phyloP scores from a whole-genome alignment of 352 stramenopile species.

The Blastocystis sp. region DNA sequence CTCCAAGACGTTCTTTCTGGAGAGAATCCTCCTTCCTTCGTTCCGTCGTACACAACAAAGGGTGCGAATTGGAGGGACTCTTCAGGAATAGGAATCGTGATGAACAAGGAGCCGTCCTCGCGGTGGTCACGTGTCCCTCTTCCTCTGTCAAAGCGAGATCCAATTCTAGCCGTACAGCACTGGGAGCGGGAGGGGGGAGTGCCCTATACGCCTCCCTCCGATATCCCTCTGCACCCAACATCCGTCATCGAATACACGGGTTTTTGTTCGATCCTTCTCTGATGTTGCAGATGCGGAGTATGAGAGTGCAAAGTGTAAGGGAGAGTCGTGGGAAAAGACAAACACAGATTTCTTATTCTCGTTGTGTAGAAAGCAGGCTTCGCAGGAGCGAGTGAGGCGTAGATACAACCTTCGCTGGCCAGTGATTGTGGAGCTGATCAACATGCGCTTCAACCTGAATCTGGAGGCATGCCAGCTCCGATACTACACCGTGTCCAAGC shows the following conservation, averaged over 20 bases:
- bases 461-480: conserved; percentile 47
- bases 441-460: neutral
- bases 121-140: neutral
- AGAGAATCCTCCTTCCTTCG: conserved; percentile 28
- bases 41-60: conserved; percentile 48
- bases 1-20: conserved; percentile 28
- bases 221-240: conserved; percentile 55
- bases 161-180: conserved; percentile 1
- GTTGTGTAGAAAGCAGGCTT: conserved; percentile 24
- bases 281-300: conserved; percentile 32
- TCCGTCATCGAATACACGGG: conserved; percentile 60
- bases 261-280: neutral
- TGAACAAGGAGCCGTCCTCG: conserved; percentile 11
- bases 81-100: conserved; percentile 16
- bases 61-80: neutral
- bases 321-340: conserved; percentile 20
- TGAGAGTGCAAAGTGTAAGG: conserved; percentile 21
- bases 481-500: conserved; percentile 43
- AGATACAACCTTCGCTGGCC: conserved; percentile 65
- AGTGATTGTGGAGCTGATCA: conserved; percentile 48
- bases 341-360: conserved; percentile 36
- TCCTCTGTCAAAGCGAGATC: conserved; percentile 2
- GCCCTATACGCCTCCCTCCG: neutral
- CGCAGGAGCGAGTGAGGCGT: neutral
- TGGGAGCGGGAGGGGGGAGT: conserved; percentile 21